phyloP scores from a whole-genome alignment of 306 rosid species.

The Vigna radiata region DNA sequence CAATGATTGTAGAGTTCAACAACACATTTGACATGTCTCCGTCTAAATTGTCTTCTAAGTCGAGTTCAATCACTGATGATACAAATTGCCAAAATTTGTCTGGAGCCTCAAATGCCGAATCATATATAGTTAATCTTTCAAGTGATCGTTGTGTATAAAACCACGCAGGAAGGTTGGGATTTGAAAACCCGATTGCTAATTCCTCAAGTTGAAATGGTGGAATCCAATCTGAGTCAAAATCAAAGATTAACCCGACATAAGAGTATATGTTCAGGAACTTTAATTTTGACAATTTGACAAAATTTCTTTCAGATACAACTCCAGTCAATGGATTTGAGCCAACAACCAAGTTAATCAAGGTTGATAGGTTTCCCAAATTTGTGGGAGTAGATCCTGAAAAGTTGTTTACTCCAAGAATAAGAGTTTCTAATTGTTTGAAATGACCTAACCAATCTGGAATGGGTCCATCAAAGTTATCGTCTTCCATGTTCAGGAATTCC shows the following conservation, averaged over 20 bases:
- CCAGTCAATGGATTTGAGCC: not conserved
- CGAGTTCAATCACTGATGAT: too few species aligned
- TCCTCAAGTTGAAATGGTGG: not conserved
- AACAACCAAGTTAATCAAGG: not conserved
- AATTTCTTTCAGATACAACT: not conserved
- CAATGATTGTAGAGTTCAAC: too few species aligned
- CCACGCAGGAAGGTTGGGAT: not conserved
- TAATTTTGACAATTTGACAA: not conserved
- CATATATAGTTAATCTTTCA: not conserved
- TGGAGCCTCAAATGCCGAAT: too few species aligned
- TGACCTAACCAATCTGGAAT: not conserved
- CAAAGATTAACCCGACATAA: too few species aligned
- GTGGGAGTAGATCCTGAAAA: not conserved
- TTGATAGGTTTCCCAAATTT: slow-evolving; percentile 12
- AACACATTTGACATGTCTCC: too few species aligned
- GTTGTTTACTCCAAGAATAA: not conserved
- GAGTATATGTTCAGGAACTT: fast-evolving
- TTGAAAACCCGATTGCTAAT: not conserved
- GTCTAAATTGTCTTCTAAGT: too few species aligned
- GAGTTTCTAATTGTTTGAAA: not conserved
- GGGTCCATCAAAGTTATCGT: not conserved
- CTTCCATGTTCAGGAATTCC: not conserved
- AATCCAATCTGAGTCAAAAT: not conserved
- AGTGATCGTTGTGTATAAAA: not conserved
- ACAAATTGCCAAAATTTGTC: too few species aligned